These are phyloP conservation scores for Colletotrichum viniferum DNA, from an alignment of 2,329 filamentous ascomycete species.

Conservation along the genomic window DNA sequence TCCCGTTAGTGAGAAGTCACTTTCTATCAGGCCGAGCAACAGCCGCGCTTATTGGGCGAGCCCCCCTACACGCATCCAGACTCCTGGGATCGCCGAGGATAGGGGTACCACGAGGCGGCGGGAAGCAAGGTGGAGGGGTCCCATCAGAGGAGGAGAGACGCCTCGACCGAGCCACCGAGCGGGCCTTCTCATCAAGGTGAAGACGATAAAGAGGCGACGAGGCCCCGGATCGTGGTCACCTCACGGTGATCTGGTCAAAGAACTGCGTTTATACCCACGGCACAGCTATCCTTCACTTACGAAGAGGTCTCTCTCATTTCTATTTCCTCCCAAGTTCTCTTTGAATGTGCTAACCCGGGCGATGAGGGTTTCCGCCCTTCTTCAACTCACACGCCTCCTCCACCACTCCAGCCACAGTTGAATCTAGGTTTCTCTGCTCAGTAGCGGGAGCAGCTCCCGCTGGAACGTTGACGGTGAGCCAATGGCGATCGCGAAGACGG, in stretches of 20 bases:
- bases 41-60: conserved; percentile 9
- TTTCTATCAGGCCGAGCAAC: conserved; percentile 18
- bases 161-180: background rate
- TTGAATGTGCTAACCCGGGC: background rate
- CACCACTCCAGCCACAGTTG: conserved; percentile 9
- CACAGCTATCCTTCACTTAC: background rate
- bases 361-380: background rate
- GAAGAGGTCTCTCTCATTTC: background rate
- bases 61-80: conserved; percentile 15
- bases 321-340: background rate
- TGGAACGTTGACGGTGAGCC: conserved; percentile 19
- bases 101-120: conserved; percentile 12
- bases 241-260: background rate
- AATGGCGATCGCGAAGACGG: conserved; percentile 3
- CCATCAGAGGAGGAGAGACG: background rate
- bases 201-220: conserved; percentile 15
- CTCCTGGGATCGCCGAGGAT: conserved; percentile 20
- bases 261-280: background rate
- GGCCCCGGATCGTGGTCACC: background rate
- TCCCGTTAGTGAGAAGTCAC: conserved; percentile 20
- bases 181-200: background rate
- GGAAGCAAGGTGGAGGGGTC: conserved; percentile 11
- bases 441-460: background rate
- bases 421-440: background rate
- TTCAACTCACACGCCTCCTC: background rate